These are phyloP conservation scores for Grosmannia huntii DNA, from an alignment of 2,329 filamentous ascomycete species.

Conservation along the genomic window DNA sequence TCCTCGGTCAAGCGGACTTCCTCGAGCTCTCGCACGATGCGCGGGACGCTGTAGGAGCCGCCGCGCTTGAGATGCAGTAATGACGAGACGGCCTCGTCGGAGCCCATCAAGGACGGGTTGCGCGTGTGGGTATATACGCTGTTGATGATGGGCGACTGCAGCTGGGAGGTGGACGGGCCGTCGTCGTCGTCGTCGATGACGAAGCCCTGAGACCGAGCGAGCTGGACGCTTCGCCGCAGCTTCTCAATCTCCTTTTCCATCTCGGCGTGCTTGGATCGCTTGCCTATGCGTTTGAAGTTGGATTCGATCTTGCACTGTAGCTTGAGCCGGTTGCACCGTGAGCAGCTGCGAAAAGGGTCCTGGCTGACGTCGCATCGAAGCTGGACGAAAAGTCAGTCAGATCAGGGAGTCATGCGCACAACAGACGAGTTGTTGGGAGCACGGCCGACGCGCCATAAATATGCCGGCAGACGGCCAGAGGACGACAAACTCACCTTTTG, in stretches of 20 bases:
- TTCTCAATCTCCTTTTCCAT: conserved; percentile 75
- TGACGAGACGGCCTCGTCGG: conserved; percentile 55
- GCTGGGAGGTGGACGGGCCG: conserved; percentile 28
- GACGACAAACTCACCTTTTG: conserved; percentile 55
- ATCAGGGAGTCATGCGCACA: not conserved
- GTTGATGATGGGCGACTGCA: conserved; percentile 43
- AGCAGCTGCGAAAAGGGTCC: conserved; percentile 66
- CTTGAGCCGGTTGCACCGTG: conserved; percentile 65
- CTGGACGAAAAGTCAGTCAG: conserved; percentile 25
- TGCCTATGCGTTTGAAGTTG: conserved; percentile 72
- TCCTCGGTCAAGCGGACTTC: conserved; percentile 52
- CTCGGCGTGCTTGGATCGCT: conserved; percentile 71
- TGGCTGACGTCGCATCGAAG: conserved; percentile 75
- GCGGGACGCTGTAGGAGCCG: conserved; percentile 46
- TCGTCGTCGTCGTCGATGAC: conserved; percentile 34
- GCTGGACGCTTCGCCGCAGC: conserved; percentile 46
- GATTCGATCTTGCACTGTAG: conserved; percentile 78
- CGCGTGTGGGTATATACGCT: conserved; percentile 46
- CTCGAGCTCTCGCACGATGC: conserved; percentile 49
- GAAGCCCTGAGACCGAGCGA: conserved; percentile 47
- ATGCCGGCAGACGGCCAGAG: not conserved
- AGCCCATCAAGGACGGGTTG: conserved; percentile 52
- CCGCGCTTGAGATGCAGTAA: conserved; percentile 53
- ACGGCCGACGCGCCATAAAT: not conserved
- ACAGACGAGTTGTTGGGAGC: not conserved